These are phyloP conservation scores for Blumeriella jaapii DNA, from an alignment of 2,329 filamentous ascomycete genomes.

Conservation along the genomic window DNA sequence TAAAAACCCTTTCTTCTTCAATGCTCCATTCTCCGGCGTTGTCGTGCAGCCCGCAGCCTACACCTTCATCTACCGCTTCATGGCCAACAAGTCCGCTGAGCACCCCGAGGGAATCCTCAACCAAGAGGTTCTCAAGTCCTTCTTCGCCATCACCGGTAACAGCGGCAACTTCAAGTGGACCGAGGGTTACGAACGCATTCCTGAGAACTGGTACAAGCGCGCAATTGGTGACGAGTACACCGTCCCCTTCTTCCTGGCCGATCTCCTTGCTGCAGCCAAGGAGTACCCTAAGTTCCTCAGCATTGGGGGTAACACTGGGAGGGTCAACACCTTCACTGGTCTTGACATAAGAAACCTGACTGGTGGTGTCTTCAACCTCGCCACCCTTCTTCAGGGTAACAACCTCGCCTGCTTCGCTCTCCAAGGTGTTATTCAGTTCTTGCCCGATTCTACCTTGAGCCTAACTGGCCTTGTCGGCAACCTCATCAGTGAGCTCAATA, in stretches of 20 bases:
- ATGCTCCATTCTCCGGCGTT: conserved; percentile 28
- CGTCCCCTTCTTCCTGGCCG: conserved; percentile 29
- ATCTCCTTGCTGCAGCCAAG: conserved; percentile 29
- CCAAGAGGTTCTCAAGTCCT: conserved; percentile 23
- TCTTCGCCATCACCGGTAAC: conserved; percentile 21
- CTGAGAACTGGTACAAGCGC: conserved; percentile 20
- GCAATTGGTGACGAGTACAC: conserved; percentile 29
- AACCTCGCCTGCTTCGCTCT: conserved; percentile 35
- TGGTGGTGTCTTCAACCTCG: conserved; percentile 33
- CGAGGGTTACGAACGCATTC: conserved; percentile 13
- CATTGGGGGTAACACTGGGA: conserved; percentile 41
- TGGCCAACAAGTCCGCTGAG: conserved; percentile 19
- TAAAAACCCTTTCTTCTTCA: conserved; percentile 43
- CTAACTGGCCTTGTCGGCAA: not conserved
- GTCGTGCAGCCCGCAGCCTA: conserved; percentile 15
- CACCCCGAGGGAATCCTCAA: conserved; percentile 29
- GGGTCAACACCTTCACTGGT: conserved; percentile 38
- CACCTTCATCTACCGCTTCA: conserved; percentile 19
- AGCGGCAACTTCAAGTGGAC: conserved; percentile 13
- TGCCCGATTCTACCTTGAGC: conserved; percentile 32
- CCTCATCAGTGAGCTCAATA: not conserved
- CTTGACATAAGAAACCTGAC: conserved; percentile 33
- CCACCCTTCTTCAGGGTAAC: conserved; percentile 36
- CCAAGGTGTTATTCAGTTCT: conserved; percentile 29
- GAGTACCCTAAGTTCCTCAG: conserved; percentile 34